Evolutionary conservation across 345 rosid species (phyloP), one percentile per base, ranked within the genome.

Genomic region (Ceriops decandra): DNA sequence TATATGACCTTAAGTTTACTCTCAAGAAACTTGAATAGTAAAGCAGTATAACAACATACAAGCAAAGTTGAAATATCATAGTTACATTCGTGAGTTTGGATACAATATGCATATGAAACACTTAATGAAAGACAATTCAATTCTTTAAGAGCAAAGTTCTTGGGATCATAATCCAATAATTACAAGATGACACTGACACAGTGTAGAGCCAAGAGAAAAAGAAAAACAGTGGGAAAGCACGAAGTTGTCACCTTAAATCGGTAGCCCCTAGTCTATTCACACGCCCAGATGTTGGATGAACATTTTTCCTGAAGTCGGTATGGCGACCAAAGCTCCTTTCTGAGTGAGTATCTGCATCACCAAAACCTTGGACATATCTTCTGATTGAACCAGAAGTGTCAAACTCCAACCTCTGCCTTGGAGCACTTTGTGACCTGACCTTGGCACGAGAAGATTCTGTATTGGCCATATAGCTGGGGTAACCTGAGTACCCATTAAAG

Each of bases 371-470:
- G 33, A 62, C 36, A 36, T 80, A 71, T 72, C 78, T 84, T 64
- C 64, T 73, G 33, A 61, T 60, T 9, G 74, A 85, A 73, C 86
- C 75, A 22, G 74, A 74, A 60, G 70, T 84, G 38, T 82, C 90
- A 28, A 86, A 72, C 74, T 86, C 96, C 6, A 87, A 75, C 84
- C 99, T 85, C 82, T 91, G 99, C 87, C 90, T 88, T 5, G 98
- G 99, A 21, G 89, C 96, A 72, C 98, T 95, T 63, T 88, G 96
- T 38, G 98, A 91, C 79, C 99, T 80, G 36, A 82, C 86, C 89
- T 78, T 80, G n/a, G 77, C 77, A 33, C 75, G 74, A 3, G 76
- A 80, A 1, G 83, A 80, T 57, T 80, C 72, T 1, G 83, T 80
- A 67, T 76, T 76, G 61, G 80, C 70, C 83, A 80, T 80, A 77